These are phyloP conservation scores for Fusarium sp. DNA, from an alignment of 2,329 filamentous ascomycete species.

Conservation along the genomic window DNA sequence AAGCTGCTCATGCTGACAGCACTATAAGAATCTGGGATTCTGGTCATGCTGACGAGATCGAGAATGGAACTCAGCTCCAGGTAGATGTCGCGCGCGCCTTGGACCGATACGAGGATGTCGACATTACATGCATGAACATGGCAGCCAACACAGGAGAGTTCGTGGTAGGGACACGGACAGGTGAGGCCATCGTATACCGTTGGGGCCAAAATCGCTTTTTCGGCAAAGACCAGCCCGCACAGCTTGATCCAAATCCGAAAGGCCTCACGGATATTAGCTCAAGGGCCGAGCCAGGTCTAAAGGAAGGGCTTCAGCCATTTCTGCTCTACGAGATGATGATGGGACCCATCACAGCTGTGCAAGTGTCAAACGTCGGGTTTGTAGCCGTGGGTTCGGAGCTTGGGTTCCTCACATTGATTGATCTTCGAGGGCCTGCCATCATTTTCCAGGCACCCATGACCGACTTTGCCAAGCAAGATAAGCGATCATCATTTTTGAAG, in stretches of 20 bases:
- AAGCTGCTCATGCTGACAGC: conserved; percentile 89
- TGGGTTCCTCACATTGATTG: conserved; percentile 82
- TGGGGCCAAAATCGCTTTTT: conserved; percentile 84
- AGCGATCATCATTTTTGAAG: conserved; percentile 76
- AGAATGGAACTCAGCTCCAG: conserved; percentile 83
- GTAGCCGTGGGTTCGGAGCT: conserved; percentile 86
- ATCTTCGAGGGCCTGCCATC: conserved; percentile 85
- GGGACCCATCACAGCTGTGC: conserved; percentile 80
- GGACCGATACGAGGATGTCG: conserved; percentile 78
- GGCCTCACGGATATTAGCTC: conserved; percentile 77
- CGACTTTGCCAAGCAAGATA: conserved; percentile 80
- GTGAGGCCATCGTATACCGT: conserved; percentile 87
- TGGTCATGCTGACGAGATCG: conserved; percentile 90
- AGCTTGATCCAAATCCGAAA: conserved; percentile 68
- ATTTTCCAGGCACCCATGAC: conserved; percentile 78
- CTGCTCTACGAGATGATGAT: conserved; percentile 84
- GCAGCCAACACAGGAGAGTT: conserved; percentile 84
- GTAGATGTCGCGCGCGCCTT: conserved; percentile 86
- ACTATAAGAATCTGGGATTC: conserved; percentile 93
- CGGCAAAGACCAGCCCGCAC: conserved; percentile 66
- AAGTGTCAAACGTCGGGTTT: conserved; percentile 93
- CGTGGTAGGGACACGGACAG: conserved; percentile 79
- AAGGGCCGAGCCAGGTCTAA: conserved; percentile 75
- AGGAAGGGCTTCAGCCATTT: conserved; percentile 82
- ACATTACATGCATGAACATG: conserved; percentile 82